Percentiles rank a stretch among this genome's conserved stretches.
phyloP scores from a whole-genome alignment of 73 alveolate species.

The Uronychia setigera region DNA sequence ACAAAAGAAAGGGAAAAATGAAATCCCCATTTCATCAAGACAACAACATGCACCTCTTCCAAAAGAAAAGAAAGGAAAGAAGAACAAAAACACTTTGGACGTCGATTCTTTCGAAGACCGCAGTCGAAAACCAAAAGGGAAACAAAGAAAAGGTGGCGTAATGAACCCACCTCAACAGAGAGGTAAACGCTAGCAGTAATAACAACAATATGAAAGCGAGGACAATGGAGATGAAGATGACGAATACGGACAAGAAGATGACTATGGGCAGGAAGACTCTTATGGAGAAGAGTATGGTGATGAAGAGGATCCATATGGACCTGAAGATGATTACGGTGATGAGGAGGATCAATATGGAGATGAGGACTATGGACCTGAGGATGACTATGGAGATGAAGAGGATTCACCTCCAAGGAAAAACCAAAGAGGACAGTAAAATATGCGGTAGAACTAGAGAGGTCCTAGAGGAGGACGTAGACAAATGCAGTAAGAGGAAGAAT shows the following conservation, averaged over 20 bases:
- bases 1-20: neutral
- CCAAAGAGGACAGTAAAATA: neutral
- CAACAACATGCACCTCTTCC: too few species aligned
- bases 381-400: neutral
- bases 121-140: neutral
- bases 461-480: neutral
- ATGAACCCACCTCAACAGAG: neutral
- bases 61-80: neutral
- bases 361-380: neutral
- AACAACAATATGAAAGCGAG: too few species aligned
- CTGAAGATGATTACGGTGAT: too few species aligned
- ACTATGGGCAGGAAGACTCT: neutral
- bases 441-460: neutral
- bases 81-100: neutral
- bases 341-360: neutral
- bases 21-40: neutral
- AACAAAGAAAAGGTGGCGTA: neutral
- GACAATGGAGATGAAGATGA: neutral
- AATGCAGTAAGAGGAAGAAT: neutral
- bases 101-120: neutral
- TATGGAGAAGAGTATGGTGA: neutral
- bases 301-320: neutral
- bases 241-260: neutral
- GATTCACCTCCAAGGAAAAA: neutral
- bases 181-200: neutral